Evolutionary conservation across 2,329 filamentous ascomycete species (phyloP).

Genomic region (Hypoxylon rubiginosum): DNA sequence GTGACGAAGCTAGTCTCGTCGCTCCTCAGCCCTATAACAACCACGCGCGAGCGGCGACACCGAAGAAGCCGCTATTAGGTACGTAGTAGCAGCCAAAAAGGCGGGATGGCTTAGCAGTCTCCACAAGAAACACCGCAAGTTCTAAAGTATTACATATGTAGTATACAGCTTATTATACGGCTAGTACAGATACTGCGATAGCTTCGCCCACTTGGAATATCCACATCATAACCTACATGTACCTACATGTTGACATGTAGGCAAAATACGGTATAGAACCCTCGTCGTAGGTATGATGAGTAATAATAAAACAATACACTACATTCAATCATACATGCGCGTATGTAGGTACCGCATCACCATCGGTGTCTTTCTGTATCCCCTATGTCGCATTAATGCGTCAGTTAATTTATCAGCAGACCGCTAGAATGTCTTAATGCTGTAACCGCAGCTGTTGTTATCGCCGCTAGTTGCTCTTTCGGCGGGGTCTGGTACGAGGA

Average conservation of each 20-base stretch:
- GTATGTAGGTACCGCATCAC: slow-evolving; percentile 11
- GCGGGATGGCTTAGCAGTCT: slow-evolving; percentile 18
- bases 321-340: not conserved
- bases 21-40: slow-evolving; percentile 41
- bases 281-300: slow-evolving; percentile 5
- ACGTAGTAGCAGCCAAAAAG: not conserved
- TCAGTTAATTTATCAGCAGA: slow-evolving; percentile 42
- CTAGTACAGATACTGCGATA: not conserved
- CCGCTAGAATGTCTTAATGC: slow-evolving; percentile 35
- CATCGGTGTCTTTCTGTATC: slow-evolving; percentile 11
- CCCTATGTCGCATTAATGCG: slow-evolving; percentile 31
- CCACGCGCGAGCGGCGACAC: slow-evolving; percentile 38
- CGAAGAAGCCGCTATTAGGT: slow-evolving; percentile 31
- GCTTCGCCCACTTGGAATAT: not conserved
- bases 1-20: slow-evolving; percentile 1
- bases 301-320: slow-evolving; percentile 20
- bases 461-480: slow-evolving; percentile 29
- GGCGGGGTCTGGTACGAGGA: slow-evolving; percentile 19
- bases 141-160: too few relatives aligned
- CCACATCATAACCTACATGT: not conserved
- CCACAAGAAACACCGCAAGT: slow-evolving; percentile 13
- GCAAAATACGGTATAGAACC: too few relatives aligned
- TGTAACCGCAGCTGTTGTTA: slow-evolving; percentile 16
- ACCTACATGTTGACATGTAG: not conserved
- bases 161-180: not conserved